Percentiles rank a stretch among this genome's conserved stretches.
These are phyloP conservation scores for Beta lomatogona DNA, from an alignment of 179 eudicot genomes.

Conservation along the genomic window DNA sequence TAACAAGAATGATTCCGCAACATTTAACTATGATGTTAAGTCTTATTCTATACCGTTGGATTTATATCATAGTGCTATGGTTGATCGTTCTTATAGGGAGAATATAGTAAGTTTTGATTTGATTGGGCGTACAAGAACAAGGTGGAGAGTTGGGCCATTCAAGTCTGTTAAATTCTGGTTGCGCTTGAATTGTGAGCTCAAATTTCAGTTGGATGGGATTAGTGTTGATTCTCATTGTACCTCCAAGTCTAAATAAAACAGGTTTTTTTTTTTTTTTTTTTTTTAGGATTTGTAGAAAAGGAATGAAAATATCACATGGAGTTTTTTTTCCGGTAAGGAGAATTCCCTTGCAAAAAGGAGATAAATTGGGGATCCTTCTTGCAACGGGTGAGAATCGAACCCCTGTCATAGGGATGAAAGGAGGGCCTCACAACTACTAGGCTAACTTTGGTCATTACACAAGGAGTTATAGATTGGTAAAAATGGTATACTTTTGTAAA, in stretches of 20 bases:
- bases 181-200: slow-evolving; percentile 41
- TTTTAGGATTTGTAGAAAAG: neutral
- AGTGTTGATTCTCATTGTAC: slow-evolving; percentile 47
- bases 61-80: slow-evolving; percentile 26
- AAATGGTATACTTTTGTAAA: neutral
- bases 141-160: slow-evolving; percentile 64
- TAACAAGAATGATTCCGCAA: slow-evolving; percentile 27
- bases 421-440: too few species aligned
- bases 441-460: too few species aligned
- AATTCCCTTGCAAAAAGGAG: too few species aligned
- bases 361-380: too few species aligned
- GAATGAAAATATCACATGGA: neutral
- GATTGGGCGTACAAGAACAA: slow-evolving; percentile 54
- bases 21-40: slow-evolving; percentile 36
- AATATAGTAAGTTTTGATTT: slow-evolving; percentile 42
- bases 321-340: neutral
- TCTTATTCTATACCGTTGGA: slow-evolving; percentile 54
- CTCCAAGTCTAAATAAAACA: slow-evolving; percentile 41
- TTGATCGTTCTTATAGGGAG: slow-evolving; percentile 36
- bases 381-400: too few species aligned
- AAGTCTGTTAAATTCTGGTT: slow-evolving; percentile 55
- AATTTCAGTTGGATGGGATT: slow-evolving; percentile 36
- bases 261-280: too few species aligned
- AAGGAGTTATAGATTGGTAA: neutral
- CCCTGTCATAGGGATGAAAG: too few species aligned